Base-by-base conservation (phyloP, 768 basidiomycete genomes). In the Crepidotus variabilis region DNA sequence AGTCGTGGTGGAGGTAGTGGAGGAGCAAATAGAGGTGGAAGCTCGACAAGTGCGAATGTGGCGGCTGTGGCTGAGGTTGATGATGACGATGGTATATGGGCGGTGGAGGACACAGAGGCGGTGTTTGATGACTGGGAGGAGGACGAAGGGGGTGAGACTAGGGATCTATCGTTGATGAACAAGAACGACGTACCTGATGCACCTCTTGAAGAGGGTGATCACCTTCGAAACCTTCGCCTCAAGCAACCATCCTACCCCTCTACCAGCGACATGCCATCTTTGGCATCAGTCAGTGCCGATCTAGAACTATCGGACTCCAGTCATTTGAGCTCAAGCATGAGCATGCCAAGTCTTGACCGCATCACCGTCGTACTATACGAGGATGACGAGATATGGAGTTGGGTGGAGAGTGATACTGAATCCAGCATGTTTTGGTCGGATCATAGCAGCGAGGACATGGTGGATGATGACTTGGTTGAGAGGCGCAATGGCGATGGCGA, bases 21-120 rank as follows among this genome's bases (percentile, higher is more conserved):
- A n/a, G n/a, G n/a, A n/a, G n/a, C n/a, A n/a, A n/a, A n/a, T n/a
- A n/a, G n/a, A n/a, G n/a, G n/a, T n/a, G n/a, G n/a, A n/a, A 28
- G 32, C n/a, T 32, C 32, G 47, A 18, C 32, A 52, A 74, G 78
- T 24, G 80, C 35, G 35, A 79, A 36, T 76, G 76, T 71, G 72
- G 80, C 54, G 73, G 73, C 43, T 70, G 55, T 50, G n/a, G n/a
- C n/a, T n/a, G n/a, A n/a, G 60, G 54, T 8, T 36, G 35, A 36
- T 36, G 8, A 8, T 8, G 35, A 36, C 16, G 35, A 36, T 36
- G 35, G 35, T 8, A 16, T 36, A 8, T 36, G 35, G 35, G 35
- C 35, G 35, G 35, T 36, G 35, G 35, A 8, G 35, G 35, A 36
- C 16, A 16, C 8, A 8, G 35, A 36, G 8, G 35, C 35, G 35